Evolutionary conservation across 164 flowering plant genomes (phyloP).

Genomic region (Berberis vulgaris): DNA sequence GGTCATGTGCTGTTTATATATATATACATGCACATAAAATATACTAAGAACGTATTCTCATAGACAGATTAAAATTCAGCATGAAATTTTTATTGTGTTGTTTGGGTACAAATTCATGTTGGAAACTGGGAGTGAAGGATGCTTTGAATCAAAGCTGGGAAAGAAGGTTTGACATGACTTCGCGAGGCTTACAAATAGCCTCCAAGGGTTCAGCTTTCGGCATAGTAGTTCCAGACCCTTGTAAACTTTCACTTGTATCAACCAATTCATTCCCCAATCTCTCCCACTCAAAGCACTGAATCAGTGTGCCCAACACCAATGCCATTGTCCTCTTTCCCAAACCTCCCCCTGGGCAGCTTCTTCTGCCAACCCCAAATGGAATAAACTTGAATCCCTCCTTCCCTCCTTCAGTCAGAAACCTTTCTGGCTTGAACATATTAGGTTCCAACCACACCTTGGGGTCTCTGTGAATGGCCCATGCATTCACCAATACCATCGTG

Average conservation of each 20-base stretch:
- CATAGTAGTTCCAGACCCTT: constrained; percentile 24
- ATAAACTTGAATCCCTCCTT: constrained; percentile 23
- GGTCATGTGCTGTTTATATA: too few relatives aligned
- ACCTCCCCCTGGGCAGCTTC: constrained; percentile 33
- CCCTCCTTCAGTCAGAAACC: constrained; percentile 18
- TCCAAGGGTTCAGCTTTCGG: constrained; percentile 24
- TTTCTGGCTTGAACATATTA: constrained; percentile 19
- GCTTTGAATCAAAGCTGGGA: not conserved
- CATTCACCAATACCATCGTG: constrained; percentile 22
- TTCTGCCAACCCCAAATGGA: constrained; percentile 34
- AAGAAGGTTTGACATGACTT: constrained; percentile 10
- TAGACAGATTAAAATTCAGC: too few relatives aligned
- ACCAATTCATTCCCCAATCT: constrained; percentile 23
- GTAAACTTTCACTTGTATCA: constrained; percentile 25
- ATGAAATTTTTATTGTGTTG: too few relatives aligned
- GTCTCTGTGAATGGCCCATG: constrained; percentile 20
- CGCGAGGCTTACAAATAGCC: constrained; percentile 26
- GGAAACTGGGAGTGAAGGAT: too few relatives aligned
- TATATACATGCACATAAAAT: too few relatives aligned
- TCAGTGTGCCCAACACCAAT: constrained; percentile 23
- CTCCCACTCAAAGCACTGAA: constrained; percentile 52
- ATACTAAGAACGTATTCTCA: too few relatives aligned
- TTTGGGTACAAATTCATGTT: too few relatives aligned
- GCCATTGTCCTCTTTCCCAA: constrained; percentile 27
- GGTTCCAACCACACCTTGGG: constrained; percentile 18